phyloP scores from a whole-genome alignment of 2,329 filamentous ascomycete genomes.

The Truncatella angustata region DNA sequence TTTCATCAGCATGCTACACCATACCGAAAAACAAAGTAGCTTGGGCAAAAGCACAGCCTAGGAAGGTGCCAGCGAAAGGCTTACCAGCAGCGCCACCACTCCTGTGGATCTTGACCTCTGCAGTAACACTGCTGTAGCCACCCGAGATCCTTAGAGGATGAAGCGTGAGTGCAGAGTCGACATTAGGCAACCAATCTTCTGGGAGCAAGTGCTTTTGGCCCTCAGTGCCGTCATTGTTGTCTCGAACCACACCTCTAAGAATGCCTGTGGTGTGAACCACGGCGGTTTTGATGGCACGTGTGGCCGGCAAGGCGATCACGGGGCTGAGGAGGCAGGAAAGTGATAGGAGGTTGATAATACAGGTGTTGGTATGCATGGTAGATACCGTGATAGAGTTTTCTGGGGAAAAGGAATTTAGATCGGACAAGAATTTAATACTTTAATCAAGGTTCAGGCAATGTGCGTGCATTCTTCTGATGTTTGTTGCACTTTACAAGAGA shows the following conservation, averaged over 20 bases:
- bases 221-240: neutral
- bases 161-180: neutral
- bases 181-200: neutral
- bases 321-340: neutral
- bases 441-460: too few relatives aligned
- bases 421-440: neutral
- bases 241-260: neutral
- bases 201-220: neutral
- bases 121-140: neutral
- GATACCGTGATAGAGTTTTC: neutral
- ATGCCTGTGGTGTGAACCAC: too few relatives aligned
- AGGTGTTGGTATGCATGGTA: neutral
- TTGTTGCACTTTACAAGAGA: neutral
- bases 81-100: neutral
- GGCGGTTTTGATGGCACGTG: neutral
- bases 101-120: neutral
- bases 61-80: too few relatives aligned
- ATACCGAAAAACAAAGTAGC: too few relatives aligned
- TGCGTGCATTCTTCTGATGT: neutral
- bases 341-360: neutral
- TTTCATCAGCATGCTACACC: too few relatives aligned
- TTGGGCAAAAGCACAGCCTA: too few relatives aligned
- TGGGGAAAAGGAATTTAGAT: neutral
- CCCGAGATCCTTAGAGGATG: neutral
- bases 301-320: neutral